Evolutionary conservation across 1,284 basidiomycete species (phyloP), one percentile per base, ranked within the genome.

Genomic region (Malassezia sympodialis): DNA sequence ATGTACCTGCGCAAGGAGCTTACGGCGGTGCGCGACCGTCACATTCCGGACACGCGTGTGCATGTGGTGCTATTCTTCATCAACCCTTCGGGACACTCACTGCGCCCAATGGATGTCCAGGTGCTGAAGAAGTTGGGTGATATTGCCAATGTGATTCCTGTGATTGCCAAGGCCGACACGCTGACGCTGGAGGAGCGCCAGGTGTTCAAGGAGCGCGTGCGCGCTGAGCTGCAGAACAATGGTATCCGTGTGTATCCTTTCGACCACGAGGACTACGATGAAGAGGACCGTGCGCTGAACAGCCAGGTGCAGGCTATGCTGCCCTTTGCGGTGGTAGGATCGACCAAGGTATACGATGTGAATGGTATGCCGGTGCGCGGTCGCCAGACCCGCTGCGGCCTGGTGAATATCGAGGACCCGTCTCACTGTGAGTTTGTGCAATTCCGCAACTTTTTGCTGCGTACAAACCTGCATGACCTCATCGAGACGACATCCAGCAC

Each of bases 31-130:
- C 86, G 94, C 65, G 94, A 98, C 80, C 86, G 90, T 59, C 89
- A 91, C 80, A 98, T 98, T 69, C 86, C 88, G 74, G 94, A 98
- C 79, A 96, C 93, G 19, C 86, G 94, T 60, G 94, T 98, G 63
- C 93, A 98, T 80, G 96, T 90, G 80, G 90, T 88, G 76, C 77
- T 98, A 56, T 98, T 91, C 83, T 96, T 98, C 79, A 93, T 98
- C 81, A 91, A 88, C 78, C 70, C 70, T 39, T 65, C 72, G 15
- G 70, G 72, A 5, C 72, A 74, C 43, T 66, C 67, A 3, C 53
- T 74, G 28, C 61, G 65, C 12, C 57, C 67, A 65, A 93, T 98
- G 73, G 94, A 98, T 73, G 86, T 96, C 46, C 90, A 90, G 66
- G 93, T 98, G 63, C 90, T 98, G 85, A 96, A 96, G 82, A 96